Evolutionary conservation across 805 yeast genomes (phyloP).

Genomic region (Kazachstania africana): DNA sequence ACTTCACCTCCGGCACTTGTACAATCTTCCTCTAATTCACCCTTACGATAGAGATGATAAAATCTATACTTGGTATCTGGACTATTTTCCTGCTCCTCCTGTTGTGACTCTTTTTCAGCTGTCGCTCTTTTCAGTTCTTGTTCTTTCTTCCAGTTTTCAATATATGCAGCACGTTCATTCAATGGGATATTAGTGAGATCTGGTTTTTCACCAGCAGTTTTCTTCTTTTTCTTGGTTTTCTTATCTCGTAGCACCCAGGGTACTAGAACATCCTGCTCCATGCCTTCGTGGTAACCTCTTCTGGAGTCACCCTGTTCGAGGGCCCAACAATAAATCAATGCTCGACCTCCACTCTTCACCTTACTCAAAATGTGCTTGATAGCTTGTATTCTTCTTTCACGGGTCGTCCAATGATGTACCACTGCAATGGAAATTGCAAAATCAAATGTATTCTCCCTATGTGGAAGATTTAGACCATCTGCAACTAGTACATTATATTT

Average conservation of each 20-base stretch:
- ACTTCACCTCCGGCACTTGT: conserved; percentile 57
- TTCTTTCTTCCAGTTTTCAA: conserved; percentile 20
- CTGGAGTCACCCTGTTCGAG: conserved; percentile 80
- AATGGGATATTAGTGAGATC: conserved; percentile 19
- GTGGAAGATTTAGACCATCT: conserved; percentile 67
- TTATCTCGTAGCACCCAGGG: conserved; percentile 78
- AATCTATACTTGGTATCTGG: conserved; percentile 62
- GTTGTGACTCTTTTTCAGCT: conserved; percentile 10
- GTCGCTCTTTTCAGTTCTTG: conserved; percentile 16
- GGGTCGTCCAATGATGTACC: conserved; percentile 87
- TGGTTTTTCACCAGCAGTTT: conserved; percentile 12
- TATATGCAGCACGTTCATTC: conserved; percentile 18
- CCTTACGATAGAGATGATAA: conserved; percentile 76
- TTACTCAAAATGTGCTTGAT: conserved; percentile 54
- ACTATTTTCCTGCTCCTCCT: conserved; percentile 12
- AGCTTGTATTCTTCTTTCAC: conserved; percentile 66
- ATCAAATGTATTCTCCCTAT: conserved; percentile 37
- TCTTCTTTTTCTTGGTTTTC: conserved; percentile 11
- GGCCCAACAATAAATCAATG: conserved; percentile 92
- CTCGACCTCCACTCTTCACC: conserved; percentile 49
- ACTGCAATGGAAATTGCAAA: conserved; percentile 95
- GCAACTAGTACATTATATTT: conserved; percentile 53
- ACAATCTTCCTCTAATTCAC: conserved; percentile 71
- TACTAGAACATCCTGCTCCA: conserved; percentile 85
- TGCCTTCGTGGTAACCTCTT: conserved; percentile 84